phyloP scores from a whole-genome alignment of 1,284 basidiomycete genomes.

The Ceratorhiza oryzae-sativae region DNA sequence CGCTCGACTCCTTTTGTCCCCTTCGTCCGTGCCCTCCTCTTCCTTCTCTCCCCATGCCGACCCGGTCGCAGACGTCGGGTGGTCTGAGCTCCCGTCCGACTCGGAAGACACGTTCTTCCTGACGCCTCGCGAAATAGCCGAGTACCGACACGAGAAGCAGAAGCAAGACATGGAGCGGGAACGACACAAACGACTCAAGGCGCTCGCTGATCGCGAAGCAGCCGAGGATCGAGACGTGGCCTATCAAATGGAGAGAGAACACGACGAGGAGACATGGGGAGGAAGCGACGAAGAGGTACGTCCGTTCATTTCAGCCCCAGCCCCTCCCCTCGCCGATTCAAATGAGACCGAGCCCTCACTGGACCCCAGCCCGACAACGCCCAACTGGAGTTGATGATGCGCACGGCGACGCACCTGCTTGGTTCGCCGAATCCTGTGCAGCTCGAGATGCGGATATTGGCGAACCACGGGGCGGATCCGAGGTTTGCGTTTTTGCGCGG shows the following conservation, averaged over 20 bases:
- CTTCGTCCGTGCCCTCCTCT: constrained; percentile 50
- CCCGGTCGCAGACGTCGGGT: constrained; percentile 54
- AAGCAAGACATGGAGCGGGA: constrained; percentile 65
- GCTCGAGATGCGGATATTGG: constrained; percentile 85
- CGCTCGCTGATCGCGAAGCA: constrained; percentile 54
- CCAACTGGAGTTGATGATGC: constrained; percentile 72
- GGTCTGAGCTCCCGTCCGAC: constrained; percentile 84
- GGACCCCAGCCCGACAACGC: constrained; percentile 67
- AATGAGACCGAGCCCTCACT: background rate
- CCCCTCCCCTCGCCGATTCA: background rate
- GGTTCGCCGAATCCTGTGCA: constrained; percentile 76
- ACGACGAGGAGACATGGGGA: constrained; percentile 63
- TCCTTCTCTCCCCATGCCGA: constrained; percentile 44
- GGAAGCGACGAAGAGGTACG: constrained; percentile 75
- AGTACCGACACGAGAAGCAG: constrained; percentile 70
- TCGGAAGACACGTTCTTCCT: constrained; percentile 82
- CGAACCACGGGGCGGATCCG: constrained; percentile 75
- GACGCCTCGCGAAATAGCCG: constrained; percentile 67
- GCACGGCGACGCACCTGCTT: constrained; percentile 72
- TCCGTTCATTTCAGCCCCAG: constrained; percentile 2
- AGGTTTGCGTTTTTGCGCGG: constrained; percentile 81
- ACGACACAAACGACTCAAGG: constrained; percentile 68
- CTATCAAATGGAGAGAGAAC: constrained; percentile 42
- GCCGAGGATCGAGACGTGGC: too few relatives aligned
- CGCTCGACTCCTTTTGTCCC: constrained; percentile 72